Base-by-base conservation (phyloP, 176 grass and related monocot species). In the Alloteropsis semialata region DNA sequence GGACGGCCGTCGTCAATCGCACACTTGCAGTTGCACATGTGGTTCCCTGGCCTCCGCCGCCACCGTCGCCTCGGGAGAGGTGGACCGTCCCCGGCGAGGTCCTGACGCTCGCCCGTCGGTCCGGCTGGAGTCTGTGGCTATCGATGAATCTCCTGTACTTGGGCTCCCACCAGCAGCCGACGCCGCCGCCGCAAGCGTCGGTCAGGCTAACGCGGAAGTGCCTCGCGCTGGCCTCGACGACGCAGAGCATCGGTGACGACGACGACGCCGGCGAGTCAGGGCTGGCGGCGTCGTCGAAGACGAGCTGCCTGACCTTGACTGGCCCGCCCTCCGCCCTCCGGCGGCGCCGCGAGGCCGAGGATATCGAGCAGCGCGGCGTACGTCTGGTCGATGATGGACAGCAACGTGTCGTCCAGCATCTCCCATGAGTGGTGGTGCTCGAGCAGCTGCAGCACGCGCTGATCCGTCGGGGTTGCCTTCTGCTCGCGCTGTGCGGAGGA, bases 331-430 rank as follows among this genome's bases (percentile, higher is more conserved):
- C 28, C 59, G 59, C 3, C 59, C 25, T 4, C 27, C 58, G 5
- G 11, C 25, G 58, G 58, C 27, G 59, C 10, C 28, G 25, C 27
- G 25, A 14, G 58, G 28, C 57, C 57, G 32, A 19, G 43, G 69
- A 64, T 53, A 8, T 21, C 21, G 43, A 83, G 29, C 14, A 41
- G 55, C 4, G 69, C 80, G 53, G 80, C 19, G 53, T 72, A 61
- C 25, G 67, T 72, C 28, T 82, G 53, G 80, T 48, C 67, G 80
- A 82, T 72, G 80, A 82, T 82, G 53, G 21, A 0, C 53, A 71
- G 53, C 38, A 10, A 67, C 28, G 5, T 5, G 39, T 72, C 9
- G 37, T 82, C 67, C 54, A 82, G 38, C 68, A 24, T 15, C 1
- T 82, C 80, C 80, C 80, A 82, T 0, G 80, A 67, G 12, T 1